Evolutionary conservation across 2,329 filamentous ascomycete species (phyloP).

Genomic region (Penicillium sp.): DNA sequence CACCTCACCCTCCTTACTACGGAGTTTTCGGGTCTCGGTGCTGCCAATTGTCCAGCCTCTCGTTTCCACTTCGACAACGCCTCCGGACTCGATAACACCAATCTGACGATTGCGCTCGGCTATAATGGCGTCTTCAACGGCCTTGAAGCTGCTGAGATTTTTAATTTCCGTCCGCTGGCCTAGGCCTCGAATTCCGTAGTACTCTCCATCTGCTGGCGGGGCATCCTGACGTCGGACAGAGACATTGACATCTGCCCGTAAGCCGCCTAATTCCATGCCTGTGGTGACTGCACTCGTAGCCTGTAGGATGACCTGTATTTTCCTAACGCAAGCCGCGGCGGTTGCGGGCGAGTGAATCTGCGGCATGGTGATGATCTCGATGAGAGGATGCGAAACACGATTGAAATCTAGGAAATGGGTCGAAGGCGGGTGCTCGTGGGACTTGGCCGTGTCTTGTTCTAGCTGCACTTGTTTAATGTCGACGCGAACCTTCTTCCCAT

Average conservation of each 20-base stretch:
- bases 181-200: conserved; percentile 58
- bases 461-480: conserved; percentile 93
- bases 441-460: conserved; percentile 97
- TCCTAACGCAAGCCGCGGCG: conserved; percentile 82
- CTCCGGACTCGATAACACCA: conserved; percentile 68
- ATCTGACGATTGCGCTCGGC: conserved; percentile 91
- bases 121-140: conserved; percentile 89
- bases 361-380: conserved; percentile 92
- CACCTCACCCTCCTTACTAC: conserved; percentile 93
- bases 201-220: conserved; percentile 41
- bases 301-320: conserved; percentile 76
- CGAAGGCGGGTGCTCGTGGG: conserved; percentile 69
- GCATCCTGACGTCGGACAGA: conserved; percentile 67
- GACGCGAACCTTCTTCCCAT: conserved; percentile 66
- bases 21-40: conserved; percentile 72
- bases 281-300: conserved; percentile 80
- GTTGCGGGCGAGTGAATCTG: conserved; percentile 83
- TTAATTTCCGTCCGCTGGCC: conserved; percentile 96
- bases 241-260: conserved; percentile 93
- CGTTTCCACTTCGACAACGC: conserved; percentile 76
- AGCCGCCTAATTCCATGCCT: conserved; percentile 88
- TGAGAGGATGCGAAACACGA: conserved; percentile 80
- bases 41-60: conserved; percentile 86
- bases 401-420: conserved; percentile 88
- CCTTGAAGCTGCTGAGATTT: conserved; percentile 91